Evolutionary conservation across 352 stramenopile genomes (phyloP), one percentile per base, ranked within the genome.

Genomic region (Pythium sukuiense): DNA sequence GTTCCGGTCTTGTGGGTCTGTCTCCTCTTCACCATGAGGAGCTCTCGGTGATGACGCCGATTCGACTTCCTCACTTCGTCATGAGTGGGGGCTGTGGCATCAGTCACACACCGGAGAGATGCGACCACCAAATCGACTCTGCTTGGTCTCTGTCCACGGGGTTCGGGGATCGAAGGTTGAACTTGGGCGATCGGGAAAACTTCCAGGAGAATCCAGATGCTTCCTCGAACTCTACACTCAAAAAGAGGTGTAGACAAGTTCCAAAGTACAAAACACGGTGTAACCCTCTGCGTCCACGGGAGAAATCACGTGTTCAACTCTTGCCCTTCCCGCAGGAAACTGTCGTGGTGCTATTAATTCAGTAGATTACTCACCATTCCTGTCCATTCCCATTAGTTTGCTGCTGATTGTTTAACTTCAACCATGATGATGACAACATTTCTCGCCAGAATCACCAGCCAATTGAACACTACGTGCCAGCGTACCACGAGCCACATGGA

Each of bases 101-200:
- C 35, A 43, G 35, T 43, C 35, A 43, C 35, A 43, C 35, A 43
- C 35, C 35, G 35, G 35, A 43, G 35, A 43, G 12, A 12, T 30
- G 59, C 59, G 59, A 65, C 59, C 59, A 65, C 59, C 59, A 65
- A 65, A 65, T 37, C 52, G 49, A 6, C 27, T 24, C 12, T 64
- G 45, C 58, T 39, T 30, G 24, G 48, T 65, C 48, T 65, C 59
- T 65, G 11, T 29, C 16, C 30, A 39, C 46, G 48, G 20, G 58
- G 48, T 11, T 64, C 45, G 58, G 58, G 45, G n/a, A 63, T 48
- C 9, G 13, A 53, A 30, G 55, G 24, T 39, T 14, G 8, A 24
- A 49, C 20, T 20, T 26, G 26, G 2, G 20, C 20, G 20, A 24
- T 24, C 20, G 50, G 29, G 26, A 8, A 37, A 26, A n/a, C n/a